These are phyloP conservation scores for Guadua angustifolia DNA, from an alignment of 176 grass and related monocot species.

Conservation along the genomic window DNA sequence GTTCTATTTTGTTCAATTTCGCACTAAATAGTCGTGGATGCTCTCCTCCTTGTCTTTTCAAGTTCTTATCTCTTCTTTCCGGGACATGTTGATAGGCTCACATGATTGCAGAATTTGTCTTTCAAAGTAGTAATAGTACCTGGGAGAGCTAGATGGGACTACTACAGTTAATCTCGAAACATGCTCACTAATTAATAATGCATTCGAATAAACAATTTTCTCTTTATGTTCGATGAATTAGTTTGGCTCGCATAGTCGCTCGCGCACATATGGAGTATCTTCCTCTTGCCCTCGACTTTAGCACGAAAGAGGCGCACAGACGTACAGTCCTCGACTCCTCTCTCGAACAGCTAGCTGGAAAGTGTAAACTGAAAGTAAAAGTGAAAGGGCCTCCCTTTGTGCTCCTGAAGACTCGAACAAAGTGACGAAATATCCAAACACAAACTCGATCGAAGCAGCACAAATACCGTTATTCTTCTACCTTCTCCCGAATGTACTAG, in stretches of 20 bases:
- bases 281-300: not conserved
- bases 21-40: not conserved
- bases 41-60: not conserved
- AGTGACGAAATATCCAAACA: not conserved
- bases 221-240: not conserved
- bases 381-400: not conserved
- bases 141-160: no score
- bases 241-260: not conserved
- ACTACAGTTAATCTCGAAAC: not conserved
- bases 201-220: not conserved
- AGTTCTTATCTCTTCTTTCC: not conserved
- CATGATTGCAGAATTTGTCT: not conserved
- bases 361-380: not conserved
- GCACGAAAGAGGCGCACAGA: not conserved
- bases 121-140: not conserved
- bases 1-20: not conserved
- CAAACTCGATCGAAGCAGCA: not conserved
- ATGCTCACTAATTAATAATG: not conserved
- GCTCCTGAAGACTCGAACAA: slow-evolving; percentile 21
- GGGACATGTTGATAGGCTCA: not conserved
- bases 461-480: not conserved
- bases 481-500: not conserved
- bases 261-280: not conserved
- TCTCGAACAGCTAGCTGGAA: not conserved
- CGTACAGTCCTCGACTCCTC: not conserved